Base-by-base conservation (phyloP, 345 rosid genomes). In the Lumnitzera racemosa region DNA sequence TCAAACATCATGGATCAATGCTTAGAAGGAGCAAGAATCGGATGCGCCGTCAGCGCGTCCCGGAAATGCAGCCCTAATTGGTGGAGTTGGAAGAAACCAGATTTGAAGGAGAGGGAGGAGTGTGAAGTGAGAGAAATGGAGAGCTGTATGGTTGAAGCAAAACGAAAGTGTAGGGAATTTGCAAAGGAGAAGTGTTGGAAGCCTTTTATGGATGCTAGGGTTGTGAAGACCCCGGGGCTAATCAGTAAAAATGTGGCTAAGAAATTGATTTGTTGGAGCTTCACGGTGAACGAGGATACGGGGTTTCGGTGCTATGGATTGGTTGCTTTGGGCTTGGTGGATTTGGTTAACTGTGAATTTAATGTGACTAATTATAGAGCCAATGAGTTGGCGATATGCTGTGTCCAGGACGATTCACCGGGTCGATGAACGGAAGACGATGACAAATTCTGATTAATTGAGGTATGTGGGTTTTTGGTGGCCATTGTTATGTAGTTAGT, bases 91-190 rank as follows among this genome's bases (percentile, higher is more conserved):
- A 80, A 77, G 56, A 75, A 73, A 27, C 58, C 59, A 20, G 81
- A 82, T 53, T 71, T 80, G 70, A 82, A 69, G 68, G 91, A 80
- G 58, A 70, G 88, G 58, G 98, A 85, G 58, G 76, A 36, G 49
- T 87, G 96, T 73, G 98, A 92, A 69, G 87, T 68, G 64, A 82
- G 82, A 43, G 97, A 87, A 59, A 82, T 87, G 83, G 74, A 77
- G 61, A 76, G 59, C 3, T 92, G 97, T 64, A 64, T 87, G 62
- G 78, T 47, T 24, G 81, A 78, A 1, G 85, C 89, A 8, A 80
- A 77, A 65, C 86, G 67, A 47, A 92, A 87, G 78, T 92, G 95
- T 49, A 71, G 66, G 0, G 81, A 62, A 3, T 83, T 87, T 61
- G 96, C 96, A 14, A 80, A 60, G 70, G 83, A 68, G 14, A 86